These are phyloP conservation scores for Candolleomyces aberdarensis DNA, from an alignment of 768 basidiomycete species.

Conservation along the genomic window DNA sequence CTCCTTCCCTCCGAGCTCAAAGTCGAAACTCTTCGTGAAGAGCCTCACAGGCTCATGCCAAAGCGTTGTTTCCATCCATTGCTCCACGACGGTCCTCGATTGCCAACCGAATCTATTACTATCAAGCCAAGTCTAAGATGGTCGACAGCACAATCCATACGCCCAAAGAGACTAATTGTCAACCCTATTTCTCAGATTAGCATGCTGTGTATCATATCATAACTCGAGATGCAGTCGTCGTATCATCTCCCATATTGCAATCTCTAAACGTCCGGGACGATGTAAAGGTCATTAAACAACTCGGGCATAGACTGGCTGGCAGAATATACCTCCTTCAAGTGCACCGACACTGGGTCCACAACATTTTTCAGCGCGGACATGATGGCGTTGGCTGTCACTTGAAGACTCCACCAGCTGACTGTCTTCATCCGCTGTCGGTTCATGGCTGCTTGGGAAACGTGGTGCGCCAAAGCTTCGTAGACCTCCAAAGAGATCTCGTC, in stretches of 20 bases:
- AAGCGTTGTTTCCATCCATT: no score
- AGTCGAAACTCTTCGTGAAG: no score
- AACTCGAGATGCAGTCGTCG: no score
- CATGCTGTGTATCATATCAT: no score
- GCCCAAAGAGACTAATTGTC: no score
- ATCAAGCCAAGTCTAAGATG: no score
- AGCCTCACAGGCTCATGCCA: no score
- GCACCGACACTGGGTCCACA: slow-evolving; percentile 63
- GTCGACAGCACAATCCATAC: no score
- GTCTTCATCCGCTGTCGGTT: slow-evolving; percentile 82
- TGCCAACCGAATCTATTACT: no score
- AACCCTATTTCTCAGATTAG: no score
- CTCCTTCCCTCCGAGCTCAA: no score
- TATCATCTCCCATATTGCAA: not conserved
- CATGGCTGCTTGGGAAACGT: slow-evolving; percentile 88
- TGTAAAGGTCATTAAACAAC: slow-evolving; percentile 16
- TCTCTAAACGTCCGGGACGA: slow-evolving; percentile 18
- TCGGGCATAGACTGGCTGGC: slow-evolving; percentile 25
- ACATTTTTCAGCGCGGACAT: slow-evolving; percentile 73
- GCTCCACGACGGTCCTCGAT: no score
- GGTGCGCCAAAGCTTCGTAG: slow-evolving; percentile 91
- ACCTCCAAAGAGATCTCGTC: slow-evolving; percentile 86
- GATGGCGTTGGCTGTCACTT: slow-evolving; percentile 88
- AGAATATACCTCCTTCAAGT: slow-evolving; percentile 43
- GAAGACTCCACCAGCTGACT: slow-evolving; percentile 92